Base-by-base conservation (phyloP, 768 basidiomycete genomes). In the Macrolepiota fuliginosa region DNA sequence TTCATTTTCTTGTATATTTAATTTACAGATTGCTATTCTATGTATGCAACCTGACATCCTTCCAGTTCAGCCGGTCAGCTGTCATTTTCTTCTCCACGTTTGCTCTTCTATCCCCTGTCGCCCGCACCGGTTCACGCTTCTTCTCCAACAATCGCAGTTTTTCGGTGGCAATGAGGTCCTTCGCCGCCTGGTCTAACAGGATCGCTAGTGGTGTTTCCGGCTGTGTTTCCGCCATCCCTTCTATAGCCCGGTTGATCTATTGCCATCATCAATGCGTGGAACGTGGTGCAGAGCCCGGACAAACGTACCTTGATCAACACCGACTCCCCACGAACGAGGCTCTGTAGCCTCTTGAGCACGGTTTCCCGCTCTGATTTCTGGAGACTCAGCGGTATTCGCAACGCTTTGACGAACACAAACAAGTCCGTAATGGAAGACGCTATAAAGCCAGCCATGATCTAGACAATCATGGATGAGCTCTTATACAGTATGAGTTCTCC, bases 121-220 rank as follows among this genome's bases (percentile, higher is more conserved):
- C 32, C 36, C 46, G 45, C n/a, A 49, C 22, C 10, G 60, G 60
- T 22, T 77, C 71, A 29, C 69, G 69, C 61, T 69, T 76, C 24
- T 66, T 62, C 60, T 87, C 85, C 32, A 83, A 67, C 11, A 81
- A 74, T 52, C 85, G 79, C 54, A 92, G 72, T 70, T 89, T 90
- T 71, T 92, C 90, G 51, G 86, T 83, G 1, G 89, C 88, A 6
- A 84, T 72, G 3, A 90, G 74, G 61, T 91, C 89, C 55, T 84
- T 85, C 47, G 74, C 77, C n/a, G 79, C 77, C 65, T 90, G 87
- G 39, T 81, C 79, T 3, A 89, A 70, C 56, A 89, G 70, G n/a
- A 69, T 67, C 4, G 80, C 81, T 32, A 79, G 67, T 7, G 79
- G 65, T 1, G 79, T 71, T 27, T 83, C 82, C 1, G 76, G 70